Evolutionary conservation across 331 rosid species (phyloP).

Genomic region (Quercus tomentella): DNA sequence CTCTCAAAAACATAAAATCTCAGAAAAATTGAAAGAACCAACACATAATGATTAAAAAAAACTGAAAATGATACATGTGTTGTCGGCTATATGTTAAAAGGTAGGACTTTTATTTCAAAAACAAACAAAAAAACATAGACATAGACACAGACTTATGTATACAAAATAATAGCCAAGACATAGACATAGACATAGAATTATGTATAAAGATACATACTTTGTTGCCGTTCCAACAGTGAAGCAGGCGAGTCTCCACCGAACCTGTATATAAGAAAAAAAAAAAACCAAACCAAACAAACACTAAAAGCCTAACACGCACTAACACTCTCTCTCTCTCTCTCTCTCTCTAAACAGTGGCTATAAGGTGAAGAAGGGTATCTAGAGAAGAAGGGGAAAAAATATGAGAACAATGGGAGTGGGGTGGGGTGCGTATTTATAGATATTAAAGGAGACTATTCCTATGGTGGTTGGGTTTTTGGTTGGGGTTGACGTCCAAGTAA

Average conservation of each 20-base stretch:
- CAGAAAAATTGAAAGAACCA: background rate
- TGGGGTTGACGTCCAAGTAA: conserved; percentile 33
- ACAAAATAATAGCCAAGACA: background rate
- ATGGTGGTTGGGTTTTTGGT: background rate
- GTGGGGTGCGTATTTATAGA: conserved; percentile 49
- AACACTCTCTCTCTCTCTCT: conserved; percentile 9
- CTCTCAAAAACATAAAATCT: background rate
- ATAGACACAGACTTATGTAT: no score
- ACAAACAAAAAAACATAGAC: background rate
- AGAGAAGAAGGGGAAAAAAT: background rate
- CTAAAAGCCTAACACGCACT: background rate
- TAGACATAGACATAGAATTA: background rate
- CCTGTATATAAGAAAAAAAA: conserved; percentile 14
- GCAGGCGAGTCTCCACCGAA: background rate
- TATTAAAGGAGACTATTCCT: conserved; percentile 1
- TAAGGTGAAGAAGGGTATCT: background rate
- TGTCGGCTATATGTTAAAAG: background rate
- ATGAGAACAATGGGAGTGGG: background rate
- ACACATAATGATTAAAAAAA: background rate
- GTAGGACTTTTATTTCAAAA: background rate
- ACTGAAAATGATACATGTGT: background rate
- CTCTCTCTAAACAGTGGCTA: conserved; percentile 12
- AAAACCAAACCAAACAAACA: background rate
- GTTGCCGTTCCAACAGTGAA: conserved; percentile 13
- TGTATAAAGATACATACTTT: conserved; percentile 14